These are phyloP conservation scores for Nothophytophthora sp. DNA, from an alignment of 352 stramenopile genomes.

Conservation along the genomic window DNA sequence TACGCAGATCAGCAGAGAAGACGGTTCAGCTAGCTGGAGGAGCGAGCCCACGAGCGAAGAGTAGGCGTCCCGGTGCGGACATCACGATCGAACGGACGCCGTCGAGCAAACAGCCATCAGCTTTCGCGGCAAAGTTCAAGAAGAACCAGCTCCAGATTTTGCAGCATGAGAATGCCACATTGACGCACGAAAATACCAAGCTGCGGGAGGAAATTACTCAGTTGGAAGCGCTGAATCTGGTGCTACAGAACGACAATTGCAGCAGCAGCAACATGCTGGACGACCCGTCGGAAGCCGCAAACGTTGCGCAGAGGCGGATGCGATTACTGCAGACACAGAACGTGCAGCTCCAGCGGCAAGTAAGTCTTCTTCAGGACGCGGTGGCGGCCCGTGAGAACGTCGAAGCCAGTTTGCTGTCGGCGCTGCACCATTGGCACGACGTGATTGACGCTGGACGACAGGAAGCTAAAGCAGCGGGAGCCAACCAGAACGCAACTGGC, in stretches of 20 bases:
- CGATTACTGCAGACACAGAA: slow-evolving; percentile 57
- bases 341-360: slow-evolving; percentile 58
- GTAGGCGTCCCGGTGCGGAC: slow-evolving; percentile 13
- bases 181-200: slow-evolving; percentile 42
- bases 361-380: slow-evolving; percentile 45
- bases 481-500: slow-evolving; percentile 21
- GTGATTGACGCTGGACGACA: slow-evolving; percentile 42
- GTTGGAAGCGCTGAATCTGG: slow-evolving; percentile 38
- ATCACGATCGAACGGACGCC: slow-evolving; percentile 34
- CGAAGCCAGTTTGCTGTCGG: slow-evolving; percentile 36
- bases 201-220: slow-evolving; percentile 49
- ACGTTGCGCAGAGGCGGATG: slow-evolving; percentile 34
- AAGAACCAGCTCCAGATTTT: slow-evolving; percentile 40
- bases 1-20: not conserved
- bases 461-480: slow-evolving; percentile 44
- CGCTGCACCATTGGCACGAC: slow-evolving; percentile 38
- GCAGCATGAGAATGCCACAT: slow-evolving; percentile 39
- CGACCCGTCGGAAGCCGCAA: not conserved
- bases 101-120: slow-evolving; percentile 18
- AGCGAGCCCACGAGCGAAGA: not conserved
- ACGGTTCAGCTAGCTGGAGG: not conserved
- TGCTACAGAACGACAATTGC: slow-evolving; percentile 32
- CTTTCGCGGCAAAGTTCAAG: slow-evolving; percentile 42
- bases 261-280: slow-evolving; percentile 8
- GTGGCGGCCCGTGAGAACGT: slow-evolving; percentile 30